Evolutionary conservation across 495 filamentous ascomycete species (phyloP), one percentile per base, ranked within the genome.

Genomic region (Aspergillus cavernicola): DNA sequence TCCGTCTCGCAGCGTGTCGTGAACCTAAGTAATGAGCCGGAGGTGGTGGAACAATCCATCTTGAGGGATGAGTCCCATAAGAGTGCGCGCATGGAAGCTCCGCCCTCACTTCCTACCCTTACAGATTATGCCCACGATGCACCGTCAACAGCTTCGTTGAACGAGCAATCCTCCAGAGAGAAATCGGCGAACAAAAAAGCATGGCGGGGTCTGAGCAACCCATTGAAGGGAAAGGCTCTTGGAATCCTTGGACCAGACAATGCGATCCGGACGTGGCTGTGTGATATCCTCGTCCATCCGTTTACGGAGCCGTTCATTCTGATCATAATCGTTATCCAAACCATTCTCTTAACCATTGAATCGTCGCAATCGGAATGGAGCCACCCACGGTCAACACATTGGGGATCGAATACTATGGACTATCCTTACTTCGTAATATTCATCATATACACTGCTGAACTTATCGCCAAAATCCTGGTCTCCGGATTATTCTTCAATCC

Each of bases 1-100:
- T 91, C 91, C 58, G 95, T 97, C 84, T 97, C 95, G 16, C 90
- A 96, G 70, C 90, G 93, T 68, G 90, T 99, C 51, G 93, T 97
- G 62, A 97, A 96, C 65, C 76, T 99, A 52, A 95, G 92, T 72
- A 95, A 93, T 62, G 91, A 97, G 58, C 81, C 85, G 7, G 83
- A 87, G 56, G 72, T 89, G 31, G 78, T 93, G 16, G 89, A 92
- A 56, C 85, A 90, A 55, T 80, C 79, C n/a, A 78, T 86, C 23
- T 74, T 81, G 46, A 78, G 87, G 53, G 82, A 90, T 52, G 84
- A 87, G 44, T 80, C 78, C 6, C 62, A 73, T 35, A 77, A 71
- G 55, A 74, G 74, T 55, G 61, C 78, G 23, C 72, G 78, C 52
- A 61, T 80, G 60, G 74, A 82, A 28, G 78, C 64, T 41, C 80